Conservation (phyloP, 176 grass and related monocot species). For the Oryza coarctata region DNA sequence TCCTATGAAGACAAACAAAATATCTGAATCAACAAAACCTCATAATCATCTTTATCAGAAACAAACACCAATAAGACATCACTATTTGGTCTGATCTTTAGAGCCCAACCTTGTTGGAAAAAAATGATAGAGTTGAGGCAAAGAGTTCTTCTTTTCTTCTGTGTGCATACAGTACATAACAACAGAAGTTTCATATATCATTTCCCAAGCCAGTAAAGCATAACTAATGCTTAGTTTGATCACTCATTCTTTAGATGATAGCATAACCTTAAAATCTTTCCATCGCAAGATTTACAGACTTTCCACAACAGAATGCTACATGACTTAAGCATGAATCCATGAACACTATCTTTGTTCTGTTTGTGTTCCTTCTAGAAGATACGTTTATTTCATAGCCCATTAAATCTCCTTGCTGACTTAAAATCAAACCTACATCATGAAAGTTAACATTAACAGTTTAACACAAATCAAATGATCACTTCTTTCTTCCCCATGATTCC, state of each 20-base stretch:
- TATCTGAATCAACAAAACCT: background rate
- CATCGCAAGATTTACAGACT: constrained; percentile 5
- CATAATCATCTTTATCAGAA: background rate
- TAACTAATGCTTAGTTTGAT: background rate
- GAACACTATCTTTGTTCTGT: background rate
- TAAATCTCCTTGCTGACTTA: constrained; percentile 2
- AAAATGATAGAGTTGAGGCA: background rate
- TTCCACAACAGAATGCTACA: background rate
- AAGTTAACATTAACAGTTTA: background rate
- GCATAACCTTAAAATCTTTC: background rate
- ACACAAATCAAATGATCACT: background rate
- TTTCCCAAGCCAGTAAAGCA: constrained; percentile 6
- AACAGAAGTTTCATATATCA: background rate
- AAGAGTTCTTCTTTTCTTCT: background rate
- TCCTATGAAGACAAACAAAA: background rate
- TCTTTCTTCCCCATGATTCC: background rate
- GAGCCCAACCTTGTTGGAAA: background rate
- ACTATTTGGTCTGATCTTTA: constrained; percentile 3
- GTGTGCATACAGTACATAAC: background rate
- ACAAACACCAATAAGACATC: background rate
- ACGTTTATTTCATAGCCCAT: background rate
- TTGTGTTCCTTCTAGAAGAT: background rate
- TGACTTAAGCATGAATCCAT: background rate
- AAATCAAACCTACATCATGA: background rate
- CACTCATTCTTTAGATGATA: background rate